Base-by-base conservation (phyloP, 2,329 filamentous ascomycete species). In the Alternaria sp. region DNA sequence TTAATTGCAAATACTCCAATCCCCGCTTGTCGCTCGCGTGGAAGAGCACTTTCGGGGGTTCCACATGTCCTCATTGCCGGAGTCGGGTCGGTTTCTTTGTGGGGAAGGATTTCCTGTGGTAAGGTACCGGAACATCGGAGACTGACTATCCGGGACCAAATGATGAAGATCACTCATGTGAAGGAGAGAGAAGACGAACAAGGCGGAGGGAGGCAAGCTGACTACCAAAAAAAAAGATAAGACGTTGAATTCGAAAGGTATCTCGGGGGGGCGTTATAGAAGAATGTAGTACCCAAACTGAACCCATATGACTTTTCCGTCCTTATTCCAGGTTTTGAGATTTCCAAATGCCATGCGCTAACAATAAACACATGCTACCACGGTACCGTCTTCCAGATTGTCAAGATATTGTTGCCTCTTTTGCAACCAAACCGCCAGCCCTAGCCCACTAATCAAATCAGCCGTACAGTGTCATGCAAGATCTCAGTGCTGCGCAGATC, bases 401-500 rank as follows among this genome's bases (percentile, higher is more conserved):
- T 43, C 46, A 39, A 54, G 36, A 59, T 57, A 22, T 38, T 48
- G 26, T 46, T 49, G 46, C 46, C 30, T 59, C 12, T 34, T 18
- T 56, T 49, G 38, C 49, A 51, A 48, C n/a, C 36, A 38, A 38
- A 41, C 46, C 34, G 41, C 51, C 49, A 60, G 42, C 26, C 53
- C 46, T 49, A 56, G 44, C 51, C 62, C 54, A 56, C 59, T 47
- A 57, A 57, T 58, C 51, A 56, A 57, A 62, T 57, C 62, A 69
- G 67, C 67, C 67, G 64, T 70, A 57, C 65, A 67, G 58, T 53
- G 63, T 67, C 64, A 64, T 71, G 60, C 65, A 63, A 67, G 61
- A 62, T 67, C 49, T 59, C 64, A 55, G 51, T 59, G 39, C 54
- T 57, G 48, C 59, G 59, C 61, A 59, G 48, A 65, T 63, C 43